Evolutionary conservation across 495 filamentous ascomycete species (phyloP), one percentile per base, ranked within the genome.

Genomic region (Neohortaea acidophila): DNA sequence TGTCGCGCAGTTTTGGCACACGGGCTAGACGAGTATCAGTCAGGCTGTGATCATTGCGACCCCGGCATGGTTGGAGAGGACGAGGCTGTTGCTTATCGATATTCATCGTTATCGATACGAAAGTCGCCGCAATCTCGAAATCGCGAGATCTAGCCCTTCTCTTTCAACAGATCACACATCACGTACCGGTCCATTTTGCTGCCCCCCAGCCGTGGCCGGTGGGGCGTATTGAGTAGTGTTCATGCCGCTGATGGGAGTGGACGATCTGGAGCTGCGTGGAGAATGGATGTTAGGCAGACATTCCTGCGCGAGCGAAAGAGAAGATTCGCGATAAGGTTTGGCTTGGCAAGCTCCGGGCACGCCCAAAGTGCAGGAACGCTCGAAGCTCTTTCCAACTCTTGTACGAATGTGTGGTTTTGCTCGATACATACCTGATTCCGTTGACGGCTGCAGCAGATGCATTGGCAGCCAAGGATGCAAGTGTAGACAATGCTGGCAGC

Each of bases 1-100:
- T 33, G 89, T 99, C 42, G 70, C 74, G 64, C 89, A 99, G 64
- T 99, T 99, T 58, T 92, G 84, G 57, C 89, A 99, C 43, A 86
- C 81, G 33, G 89, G 89, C 89, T 97, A 75, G 63, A 55, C 27
- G 59, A 6, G 18, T 27, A 10, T 10, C 15, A n/a, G n/a, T n/a
- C n/a, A n/a, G n/a, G n/a, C n/a, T n/a, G n/a, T n/a, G n/a, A n/a
- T n/a, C n/a, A n/a, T n/a, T n/a, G n/a, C n/a, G n/a, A n/a, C n/a
- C n/a, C n/a, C n/a, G n/a, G n/a, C n/a, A n/a, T n/a, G n/a, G n/a
- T n/a, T n/a, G n/a, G n/a, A n/a, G n/a, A n/a, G n/a, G n/a, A n/a
- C n/a, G 11, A 9, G 14, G 17, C 31, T 11, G 9, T 33, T 9
- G 14, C 31, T 24, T 44, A 44, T 44, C 41, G 41, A 44, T 44